Conservation (phyloP, 1,139 yeast species). For the Oligophagozyma castellii region DNA sequence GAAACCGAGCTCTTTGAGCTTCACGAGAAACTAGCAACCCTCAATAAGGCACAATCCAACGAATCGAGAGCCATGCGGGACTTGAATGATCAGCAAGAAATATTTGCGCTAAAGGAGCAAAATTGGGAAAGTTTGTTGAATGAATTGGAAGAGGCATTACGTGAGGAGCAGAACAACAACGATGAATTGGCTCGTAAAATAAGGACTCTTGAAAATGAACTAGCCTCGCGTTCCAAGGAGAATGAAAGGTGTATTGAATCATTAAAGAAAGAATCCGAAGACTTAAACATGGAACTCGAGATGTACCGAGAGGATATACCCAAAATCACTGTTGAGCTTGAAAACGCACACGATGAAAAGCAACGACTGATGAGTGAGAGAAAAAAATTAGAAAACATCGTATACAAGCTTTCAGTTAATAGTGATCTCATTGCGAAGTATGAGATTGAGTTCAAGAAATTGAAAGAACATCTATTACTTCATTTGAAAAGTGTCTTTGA, state of each 20-base stretch:
- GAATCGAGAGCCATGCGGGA: constrained; percentile 13
- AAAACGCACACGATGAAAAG: constrained; percentile 1
- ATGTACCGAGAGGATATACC: background rate
- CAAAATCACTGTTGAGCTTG: too few species aligned
- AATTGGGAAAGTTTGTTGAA: constrained; percentile 27
- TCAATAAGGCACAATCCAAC: constrained; percentile 8
- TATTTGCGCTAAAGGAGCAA: constrained; percentile 20
- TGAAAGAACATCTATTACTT: constrained; percentile 19
- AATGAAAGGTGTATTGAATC: constrained; percentile 38
- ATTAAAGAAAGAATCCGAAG: constrained; percentile 1
- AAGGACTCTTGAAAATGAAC: constrained; percentile 16
- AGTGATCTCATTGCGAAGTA: constrained; percentile 4
- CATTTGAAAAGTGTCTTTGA: constrained; percentile 33
- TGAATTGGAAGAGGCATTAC: constrained; percentile 24
- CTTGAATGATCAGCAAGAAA: constrained; percentile 8
- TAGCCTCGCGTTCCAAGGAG: constrained; percentile 20
- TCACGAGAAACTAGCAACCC: constrained; percentile 8
- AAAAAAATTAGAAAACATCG: background rate
- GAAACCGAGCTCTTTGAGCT: constrained; percentile 14
- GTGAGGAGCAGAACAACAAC: constrained; percentile 17
- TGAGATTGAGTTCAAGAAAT: constrained; percentile 10
- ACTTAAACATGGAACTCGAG: constrained; percentile 1
- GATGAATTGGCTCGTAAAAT: constrained; percentile 12
- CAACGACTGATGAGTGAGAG: too few species aligned
- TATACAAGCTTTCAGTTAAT: too few species aligned